phyloP scores from a whole-genome alignment of 75 land plant species.

The Cunninghamia lanceolata region DNA sequence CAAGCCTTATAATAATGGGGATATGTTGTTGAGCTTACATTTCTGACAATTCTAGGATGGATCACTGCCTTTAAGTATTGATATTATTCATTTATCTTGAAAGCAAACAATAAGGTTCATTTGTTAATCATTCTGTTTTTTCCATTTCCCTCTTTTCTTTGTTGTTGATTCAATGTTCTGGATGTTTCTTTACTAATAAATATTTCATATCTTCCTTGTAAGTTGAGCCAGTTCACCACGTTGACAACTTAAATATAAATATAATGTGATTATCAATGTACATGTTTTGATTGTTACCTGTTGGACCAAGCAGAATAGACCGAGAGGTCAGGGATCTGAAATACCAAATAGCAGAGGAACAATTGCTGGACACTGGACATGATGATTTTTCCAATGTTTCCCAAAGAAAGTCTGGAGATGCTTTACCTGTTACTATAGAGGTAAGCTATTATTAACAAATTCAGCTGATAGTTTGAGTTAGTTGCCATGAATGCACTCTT shows the following conservation, averaged over 20 bases:
- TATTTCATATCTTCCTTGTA: neutral
- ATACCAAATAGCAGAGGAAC: neutral
- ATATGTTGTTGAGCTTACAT: neutral
- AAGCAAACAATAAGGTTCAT: neutral
- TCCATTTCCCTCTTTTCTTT: neutral
- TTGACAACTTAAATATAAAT: neutral
- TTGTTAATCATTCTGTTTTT: neutral
- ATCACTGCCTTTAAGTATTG: neutral
- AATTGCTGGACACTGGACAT: neutral
- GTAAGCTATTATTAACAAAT: neutral
- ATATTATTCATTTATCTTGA: neutral
- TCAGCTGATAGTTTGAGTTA: neutral
- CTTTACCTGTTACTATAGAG: neutral
- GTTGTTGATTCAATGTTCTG: neutral
- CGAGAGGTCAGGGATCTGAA: constrained; percentile 7
- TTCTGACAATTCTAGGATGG: neutral
- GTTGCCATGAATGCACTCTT: neutral
- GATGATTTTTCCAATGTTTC: neutral
- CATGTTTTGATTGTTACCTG: neutral
- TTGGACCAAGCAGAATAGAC: constrained; percentile 9
- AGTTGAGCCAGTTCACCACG: neutral
- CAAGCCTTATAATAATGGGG: neutral
- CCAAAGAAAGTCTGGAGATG: neutral
- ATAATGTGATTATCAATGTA: neutral
- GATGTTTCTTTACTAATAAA: neutral